phyloP scores from a whole-genome alignment of 306 rosid species.

The Aeschynomene evenia region DNA sequence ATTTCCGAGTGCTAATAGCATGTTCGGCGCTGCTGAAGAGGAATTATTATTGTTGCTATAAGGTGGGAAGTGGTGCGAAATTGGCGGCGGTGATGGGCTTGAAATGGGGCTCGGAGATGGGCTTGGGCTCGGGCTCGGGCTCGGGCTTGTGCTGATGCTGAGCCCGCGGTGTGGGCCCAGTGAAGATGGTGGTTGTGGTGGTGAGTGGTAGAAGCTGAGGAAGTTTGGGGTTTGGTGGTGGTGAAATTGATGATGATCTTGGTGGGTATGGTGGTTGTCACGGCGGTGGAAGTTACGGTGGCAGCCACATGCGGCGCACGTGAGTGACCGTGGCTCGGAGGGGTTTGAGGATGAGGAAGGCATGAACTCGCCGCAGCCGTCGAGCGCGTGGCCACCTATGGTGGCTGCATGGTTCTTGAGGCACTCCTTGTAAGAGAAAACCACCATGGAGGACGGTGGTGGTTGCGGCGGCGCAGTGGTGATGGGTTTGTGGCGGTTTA shows the following conservation, averaged over 20 bases:
- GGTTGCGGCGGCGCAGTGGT: background rate
- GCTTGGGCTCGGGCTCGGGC: constrained; percentile 27
- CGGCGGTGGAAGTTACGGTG: constrained; percentile 98
- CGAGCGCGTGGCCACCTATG: constrained; percentile 76
- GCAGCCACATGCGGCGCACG: constrained; percentile 86
- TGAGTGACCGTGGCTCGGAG: constrained; percentile 62
- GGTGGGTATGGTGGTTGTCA: constrained; percentile 7
- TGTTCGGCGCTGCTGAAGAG: constrained; percentile 36
- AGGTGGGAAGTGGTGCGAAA: constrained; percentile 64
- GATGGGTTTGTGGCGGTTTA: constrained; percentile 37
- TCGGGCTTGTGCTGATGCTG: constrained; percentile 37
- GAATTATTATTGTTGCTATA: background rate
- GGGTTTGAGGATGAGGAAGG: constrained; percentile 48
- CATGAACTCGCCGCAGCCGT: constrained; percentile 90
- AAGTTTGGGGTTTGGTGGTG: constrained; percentile 24
- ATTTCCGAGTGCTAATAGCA: constrained; percentile 43
- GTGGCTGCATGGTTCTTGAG: constrained; percentile 83
- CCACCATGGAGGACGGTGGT: constrained; percentile 11
- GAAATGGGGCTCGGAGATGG: constrained; percentile 35
- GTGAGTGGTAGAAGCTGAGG: constrained; percentile 31
- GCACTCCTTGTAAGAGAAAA: constrained; percentile 59
- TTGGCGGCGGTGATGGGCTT: constrained; percentile 63
- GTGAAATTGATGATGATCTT: background rate
- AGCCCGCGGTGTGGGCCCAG: constrained; percentile 7
- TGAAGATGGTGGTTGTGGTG: constrained; percentile 25